phyloP scores from a whole-genome alignment of 2,329 filamentous ascomycete species.

The Penicillium freii region DNA sequence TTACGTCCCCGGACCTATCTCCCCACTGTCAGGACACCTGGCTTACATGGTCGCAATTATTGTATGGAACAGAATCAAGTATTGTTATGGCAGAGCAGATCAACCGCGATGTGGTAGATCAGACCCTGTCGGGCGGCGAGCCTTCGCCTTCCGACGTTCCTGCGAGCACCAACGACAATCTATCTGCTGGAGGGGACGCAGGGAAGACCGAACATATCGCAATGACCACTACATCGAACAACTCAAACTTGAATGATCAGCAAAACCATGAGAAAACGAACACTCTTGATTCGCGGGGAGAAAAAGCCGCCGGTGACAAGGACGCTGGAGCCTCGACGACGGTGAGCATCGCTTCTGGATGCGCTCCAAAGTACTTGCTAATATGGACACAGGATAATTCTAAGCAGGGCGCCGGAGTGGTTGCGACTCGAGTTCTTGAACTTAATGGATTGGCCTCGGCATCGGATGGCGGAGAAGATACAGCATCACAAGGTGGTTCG shows the following conservation, averaged over 20 bases:
- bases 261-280: slow-evolving; percentile 25
- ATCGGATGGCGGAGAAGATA: slow-evolving; percentile 41
- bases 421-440: slow-evolving; percentile 39
- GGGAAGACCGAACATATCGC: slow-evolving; percentile 44
- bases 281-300: slow-evolving; percentile 17
- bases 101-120: slow-evolving; percentile 69
- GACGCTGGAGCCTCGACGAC: slow-evolving; percentile 26
- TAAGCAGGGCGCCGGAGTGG: slow-evolving; percentile 33
- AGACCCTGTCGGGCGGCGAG: slow-evolving; percentile 66
- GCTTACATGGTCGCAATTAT: slow-evolving; percentile 36
- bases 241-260: slow-evolving; percentile 25
- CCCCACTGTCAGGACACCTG: slow-evolving; percentile 22
- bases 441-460: slow-evolving; percentile 39
- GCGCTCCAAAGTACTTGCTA: slow-evolving; percentile 18
- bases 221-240: slow-evolving; percentile 32
- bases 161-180: slow-evolving; percentile 58
- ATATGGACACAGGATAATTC: slow-evolving; percentile 27
- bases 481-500: slow-evolving; percentile 51
- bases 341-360: slow-evolving; percentile 29
- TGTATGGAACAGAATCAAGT: slow-evolving; percentile 46
- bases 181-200: slow-evolving; percentile 52
- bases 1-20: slow-evolving; percentile 14
- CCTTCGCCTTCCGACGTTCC: slow-evolving; percentile 63
- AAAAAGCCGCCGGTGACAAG: slow-evolving; percentile 26
- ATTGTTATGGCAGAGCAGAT: slow-evolving; percentile 72